Percentiles rank a stretch among this genome's conserved stretches.
Conservation (phyloP, 2,329 filamentous ascomycete genomes). For the Aureobasidium sp. region DNA sequence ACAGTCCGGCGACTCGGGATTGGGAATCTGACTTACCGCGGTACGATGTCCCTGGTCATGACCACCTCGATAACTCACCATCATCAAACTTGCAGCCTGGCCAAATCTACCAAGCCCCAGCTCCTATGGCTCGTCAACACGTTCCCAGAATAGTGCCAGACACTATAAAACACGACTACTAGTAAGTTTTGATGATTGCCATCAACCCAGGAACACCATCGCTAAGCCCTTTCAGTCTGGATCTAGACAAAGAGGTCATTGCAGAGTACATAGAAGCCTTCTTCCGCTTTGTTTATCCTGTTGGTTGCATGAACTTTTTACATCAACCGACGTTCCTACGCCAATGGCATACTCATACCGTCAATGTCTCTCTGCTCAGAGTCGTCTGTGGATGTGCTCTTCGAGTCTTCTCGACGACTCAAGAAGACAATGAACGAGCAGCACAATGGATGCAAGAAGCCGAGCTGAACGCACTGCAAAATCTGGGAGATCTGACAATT, state of each 20-base stretch:
- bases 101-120: background rate
- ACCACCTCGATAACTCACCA: background rate
- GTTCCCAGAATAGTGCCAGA: background rate
- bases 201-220: background rate
- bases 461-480: background rate
- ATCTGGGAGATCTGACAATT: background rate
- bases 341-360: constrained; percentile 1
- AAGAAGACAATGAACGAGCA: constrained; percentile 3
- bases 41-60: background rate
- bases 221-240: background rate
- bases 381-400: background rate
- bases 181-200: background rate
- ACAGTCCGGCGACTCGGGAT: background rate
- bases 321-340: constrained; percentile 4
- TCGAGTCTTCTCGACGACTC: background rate
- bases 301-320: constrained; percentile 3
- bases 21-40: background rate
- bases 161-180: background rate
- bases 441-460: background rate
- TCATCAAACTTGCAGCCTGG: background rate
- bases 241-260: background rate
- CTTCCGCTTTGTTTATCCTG: constrained; percentile 5
- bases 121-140: background rate
- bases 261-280: constrained; percentile 8
- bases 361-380: background rate